Percentiles rank a stretch among this genome's conserved stretches.
These are phyloP conservation scores for Salvia splendens DNA, from an alignment of 257 asterid genomes.

Conservation along the genomic window DNA sequence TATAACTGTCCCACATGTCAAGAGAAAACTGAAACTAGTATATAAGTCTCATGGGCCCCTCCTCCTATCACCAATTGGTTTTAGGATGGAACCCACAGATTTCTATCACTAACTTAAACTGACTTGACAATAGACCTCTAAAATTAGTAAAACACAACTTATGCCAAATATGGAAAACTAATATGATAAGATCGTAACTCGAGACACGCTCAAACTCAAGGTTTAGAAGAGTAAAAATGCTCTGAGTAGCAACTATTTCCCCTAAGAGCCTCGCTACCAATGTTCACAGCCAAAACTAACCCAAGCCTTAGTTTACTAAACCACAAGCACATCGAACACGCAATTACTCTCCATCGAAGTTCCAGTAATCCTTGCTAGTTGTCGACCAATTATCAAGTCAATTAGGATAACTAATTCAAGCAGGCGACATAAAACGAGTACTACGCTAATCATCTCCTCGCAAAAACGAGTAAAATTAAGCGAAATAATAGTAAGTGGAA, in stretches of 20 bases:
- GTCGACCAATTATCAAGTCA: slow-evolving; percentile 14
- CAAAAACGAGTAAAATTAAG: neutral
- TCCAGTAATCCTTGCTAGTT: neutral
- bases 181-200: slow-evolving; percentile 8
- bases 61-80: too few species aligned
- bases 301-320: slow-evolving; percentile 3
- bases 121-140: neutral
- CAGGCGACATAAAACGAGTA: neutral
- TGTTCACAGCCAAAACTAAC: slow-evolving; percentile 1
- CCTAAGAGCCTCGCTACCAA: neutral
- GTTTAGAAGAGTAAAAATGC: too few species aligned
- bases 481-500: neutral
- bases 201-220: neutral
- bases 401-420: slow-evolving; percentile 24
- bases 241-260: too few species aligned
- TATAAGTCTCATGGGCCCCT: too few species aligned
- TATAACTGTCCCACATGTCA: too few species aligned
- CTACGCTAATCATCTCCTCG: slow-evolving; percentile 21
- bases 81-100: too few species aligned
- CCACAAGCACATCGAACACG: neutral
- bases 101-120: too few species aligned
- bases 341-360: neutral
- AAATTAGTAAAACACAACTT: neutral
- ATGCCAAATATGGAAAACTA: slow-evolving; percentile 11
- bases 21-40: too few species aligned